Evolutionary conservation across 176 grass and related monocot genomes (phyloP).

Genomic region (Areca catechu): DNA sequence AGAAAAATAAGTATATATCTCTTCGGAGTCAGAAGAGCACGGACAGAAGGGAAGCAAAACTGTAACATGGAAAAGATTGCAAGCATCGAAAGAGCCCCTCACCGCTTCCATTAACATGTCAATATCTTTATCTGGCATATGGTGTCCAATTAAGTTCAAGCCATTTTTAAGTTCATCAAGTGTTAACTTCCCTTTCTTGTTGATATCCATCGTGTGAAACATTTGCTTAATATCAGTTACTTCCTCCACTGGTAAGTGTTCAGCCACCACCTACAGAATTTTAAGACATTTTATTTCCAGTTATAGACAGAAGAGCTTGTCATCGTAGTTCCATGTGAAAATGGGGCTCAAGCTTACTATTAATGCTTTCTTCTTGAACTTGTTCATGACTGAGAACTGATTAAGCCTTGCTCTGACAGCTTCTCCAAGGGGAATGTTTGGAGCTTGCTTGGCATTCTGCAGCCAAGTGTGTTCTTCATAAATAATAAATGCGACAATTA

Average conservation of each 20-base stretch:
- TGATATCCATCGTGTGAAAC: slow-evolving; percentile 18
- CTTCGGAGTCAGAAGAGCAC: neutral
- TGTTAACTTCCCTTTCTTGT: slow-evolving; percentile 13
- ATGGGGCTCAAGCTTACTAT: neutral
- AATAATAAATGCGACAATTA: neutral
- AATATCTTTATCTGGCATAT: slow-evolving; percentile 10
- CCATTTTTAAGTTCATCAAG: slow-evolving; percentile 13
- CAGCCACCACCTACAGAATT: slow-evolving; percentile 1
- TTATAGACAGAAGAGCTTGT: neutral
- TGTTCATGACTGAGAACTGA: slow-evolving; percentile 16
- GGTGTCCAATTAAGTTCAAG: slow-evolving; percentile 2
- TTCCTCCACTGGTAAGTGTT: slow-evolving; percentile 9
- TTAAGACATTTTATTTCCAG: neutral
- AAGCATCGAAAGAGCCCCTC: neutral
- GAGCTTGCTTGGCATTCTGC: slow-evolving; percentile 11
- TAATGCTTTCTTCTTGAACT: slow-evolving; percentile 17
- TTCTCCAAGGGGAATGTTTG: slow-evolving; percentile 8
- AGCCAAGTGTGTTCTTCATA: slow-evolving; percentile 11
- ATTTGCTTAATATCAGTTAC: slow-evolving; percentile 10
- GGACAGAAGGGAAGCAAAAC: neutral
- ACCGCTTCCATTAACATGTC: slow-evolving; percentile 15
- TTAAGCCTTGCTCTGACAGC: slow-evolving; percentile 10
- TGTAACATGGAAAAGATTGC: neutral
- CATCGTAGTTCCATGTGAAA: neutral
- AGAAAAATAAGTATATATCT: neutral